These are phyloP conservation scores for Arctostaphylos glauca DNA, from an alignment of 148 eudicot species.

Conservation along the genomic window DNA sequence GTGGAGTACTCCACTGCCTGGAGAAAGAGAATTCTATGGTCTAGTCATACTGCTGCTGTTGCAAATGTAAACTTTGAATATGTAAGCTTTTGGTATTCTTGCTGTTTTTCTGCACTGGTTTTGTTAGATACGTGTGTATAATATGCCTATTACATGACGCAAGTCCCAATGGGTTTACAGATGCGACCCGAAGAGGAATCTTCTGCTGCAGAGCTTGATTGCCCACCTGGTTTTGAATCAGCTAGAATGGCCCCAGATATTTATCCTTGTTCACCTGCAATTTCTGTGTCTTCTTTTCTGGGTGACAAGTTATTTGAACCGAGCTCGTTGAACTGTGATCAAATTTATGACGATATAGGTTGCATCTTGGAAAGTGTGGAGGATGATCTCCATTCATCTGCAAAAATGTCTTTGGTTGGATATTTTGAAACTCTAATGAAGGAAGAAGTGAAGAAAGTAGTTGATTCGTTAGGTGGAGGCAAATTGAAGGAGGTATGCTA, in stretches of 20 bases:
- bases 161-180: slow-evolving; percentile 20
- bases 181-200: slow-evolving; percentile 28
- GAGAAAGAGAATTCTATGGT: slow-evolving; percentile 70
- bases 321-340: slow-evolving; percentile 2
- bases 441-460: slow-evolving; percentile 45
- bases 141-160: slow-evolving; percentile 7
- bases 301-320: slow-evolving; percentile 21
- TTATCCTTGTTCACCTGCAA: slow-evolving; percentile 16
- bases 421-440: slow-evolving; percentile 44
- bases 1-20: slow-evolving; percentile 51
- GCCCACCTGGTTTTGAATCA: slow-evolving; percentile 81
- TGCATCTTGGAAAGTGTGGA: slow-evolving; percentile 45
- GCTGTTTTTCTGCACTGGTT: slow-evolving; percentile 11
- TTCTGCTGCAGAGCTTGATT: slow-evolving; percentile 57
- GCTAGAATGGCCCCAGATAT: slow-evolving; percentile 25
- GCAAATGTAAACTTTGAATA: slow-evolving; percentile 25
- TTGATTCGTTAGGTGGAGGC: slow-evolving; percentile 27
- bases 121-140: not conserved
- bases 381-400: slow-evolving; percentile 56
- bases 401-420: slow-evolving; percentile 40
- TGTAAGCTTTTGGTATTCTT: slow-evolving; percentile 31
- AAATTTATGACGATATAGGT: slow-evolving; percentile 24
- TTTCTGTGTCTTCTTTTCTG: slow-evolving; percentile 26
- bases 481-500: slow-evolving; percentile 46
- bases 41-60: slow-evolving; percentile 21